Percentiles rank a stretch among this genome's conserved stretches.
phyloP scores from a whole-genome alignment of 305 asterid species.

The Solanum hybrid region DNA sequence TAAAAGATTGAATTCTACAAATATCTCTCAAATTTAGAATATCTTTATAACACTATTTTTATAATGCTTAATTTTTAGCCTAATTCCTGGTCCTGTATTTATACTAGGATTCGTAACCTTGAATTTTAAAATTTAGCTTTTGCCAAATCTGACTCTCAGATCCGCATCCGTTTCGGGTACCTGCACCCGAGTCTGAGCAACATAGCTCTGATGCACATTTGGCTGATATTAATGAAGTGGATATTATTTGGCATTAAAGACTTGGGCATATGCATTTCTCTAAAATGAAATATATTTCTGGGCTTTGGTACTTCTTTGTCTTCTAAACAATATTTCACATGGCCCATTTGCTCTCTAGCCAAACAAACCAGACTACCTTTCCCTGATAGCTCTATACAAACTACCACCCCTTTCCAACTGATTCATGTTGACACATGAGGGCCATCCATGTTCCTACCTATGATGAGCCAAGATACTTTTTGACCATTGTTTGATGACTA shows the following conservation, averaged over 20 bases:
- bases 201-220: neutral
- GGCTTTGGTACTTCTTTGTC: neutral
- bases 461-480: neutral
- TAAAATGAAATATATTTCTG: neutral
- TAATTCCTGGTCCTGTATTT: neutral
- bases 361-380: neutral
- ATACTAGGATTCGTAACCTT: neutral
- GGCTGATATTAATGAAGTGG: neutral
- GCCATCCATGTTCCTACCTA: neutral
- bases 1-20: neutral
- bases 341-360: neutral
- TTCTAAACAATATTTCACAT: neutral
- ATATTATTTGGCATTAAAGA: neutral
- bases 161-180: neutral
- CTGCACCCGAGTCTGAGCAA: neutral
- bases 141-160: neutral
- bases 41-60: too few relatives aligned
- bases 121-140: too few relatives aligned
- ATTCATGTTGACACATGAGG: neutral
- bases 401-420: neutral
- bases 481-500: neutral
- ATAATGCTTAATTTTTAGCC: neutral
- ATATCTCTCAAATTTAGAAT: neutral
- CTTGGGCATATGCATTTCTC: neutral
- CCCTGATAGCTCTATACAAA: neutral